phyloP scores from a whole-genome alignment of 352 stramenopile genomes.

The Phytophthora brassicae region DNA sequence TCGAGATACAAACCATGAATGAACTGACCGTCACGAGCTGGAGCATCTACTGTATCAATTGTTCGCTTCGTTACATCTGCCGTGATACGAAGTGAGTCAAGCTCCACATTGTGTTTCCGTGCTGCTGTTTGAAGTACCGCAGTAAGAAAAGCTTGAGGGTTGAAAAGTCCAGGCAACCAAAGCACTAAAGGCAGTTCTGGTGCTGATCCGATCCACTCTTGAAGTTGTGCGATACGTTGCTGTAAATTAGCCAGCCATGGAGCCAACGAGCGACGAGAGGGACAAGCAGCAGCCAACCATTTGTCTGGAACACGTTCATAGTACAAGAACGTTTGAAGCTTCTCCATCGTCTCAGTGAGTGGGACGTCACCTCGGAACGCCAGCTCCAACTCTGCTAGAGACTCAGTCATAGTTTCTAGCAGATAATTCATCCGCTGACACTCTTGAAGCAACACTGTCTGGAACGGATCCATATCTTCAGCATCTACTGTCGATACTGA shows the following conservation, averaged over 20 bases:
- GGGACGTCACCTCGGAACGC: slow-evolving; percentile 89
- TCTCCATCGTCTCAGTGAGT: slow-evolving; percentile 87
- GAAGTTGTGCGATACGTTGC: slow-evolving; percentile 81
- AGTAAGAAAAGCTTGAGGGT: slow-evolving; percentile 86
- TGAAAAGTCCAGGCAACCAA: slow-evolving; percentile 84
- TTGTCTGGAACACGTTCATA: slow-evolving; percentile 66
- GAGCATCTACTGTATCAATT: slow-evolving; percentile 76
- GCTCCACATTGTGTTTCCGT: slow-evolving; percentile 75
- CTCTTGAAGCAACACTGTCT: slow-evolving; percentile 91
- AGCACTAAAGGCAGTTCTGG: slow-evolving; percentile 82
- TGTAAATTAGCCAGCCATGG: slow-evolving; percentile 88
- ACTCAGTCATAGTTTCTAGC: slow-evolving; percentile 73
- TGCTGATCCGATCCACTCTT: slow-evolving; percentile 82
- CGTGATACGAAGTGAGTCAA: slow-evolving; percentile 75
- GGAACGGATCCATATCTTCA: slow-evolving; percentile 89
- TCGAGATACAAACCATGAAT: slow-evolving; percentile 89
- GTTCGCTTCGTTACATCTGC: slow-evolving; percentile 90
- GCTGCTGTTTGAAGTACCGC: slow-evolving; percentile 77
- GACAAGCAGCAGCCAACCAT: slow-evolving; percentile 81
- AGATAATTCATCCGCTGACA: slow-evolving; percentile 89
- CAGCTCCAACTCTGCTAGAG: slow-evolving; percentile 83
- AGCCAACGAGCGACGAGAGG: slow-evolving; percentile 73
- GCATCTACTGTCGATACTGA: slow-evolving; percentile 32
- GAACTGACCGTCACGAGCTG: slow-evolving; percentile 90
- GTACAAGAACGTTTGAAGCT: slow-evolving; percentile 78